Conservation (phyloP, 805 yeast species). For the Candida xiaguanensis region DNA sequence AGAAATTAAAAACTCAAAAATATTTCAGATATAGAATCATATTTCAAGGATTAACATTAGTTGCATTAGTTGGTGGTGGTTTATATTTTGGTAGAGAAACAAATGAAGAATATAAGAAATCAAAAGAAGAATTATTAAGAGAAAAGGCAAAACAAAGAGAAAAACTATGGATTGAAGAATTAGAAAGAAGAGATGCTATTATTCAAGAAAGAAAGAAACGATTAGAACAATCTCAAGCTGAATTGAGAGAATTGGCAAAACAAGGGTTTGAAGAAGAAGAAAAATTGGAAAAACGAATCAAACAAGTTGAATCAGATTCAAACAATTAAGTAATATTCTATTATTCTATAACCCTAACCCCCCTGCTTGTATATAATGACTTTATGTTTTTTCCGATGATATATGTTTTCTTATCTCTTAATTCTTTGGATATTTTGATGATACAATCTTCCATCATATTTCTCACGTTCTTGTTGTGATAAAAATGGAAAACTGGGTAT, state of each 20-base stretch:
- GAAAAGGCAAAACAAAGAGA: slow-evolving; percentile 86
- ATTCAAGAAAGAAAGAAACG: slow-evolving; percentile 64
- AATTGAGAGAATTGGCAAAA: slow-evolving; percentile 29
- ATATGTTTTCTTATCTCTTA: background rate
- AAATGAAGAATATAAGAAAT: slow-evolving; percentile 35
- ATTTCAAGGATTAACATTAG: slow-evolving; percentile 77
- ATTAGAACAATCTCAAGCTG: slow-evolving; percentile 57
- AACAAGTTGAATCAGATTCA: background rate
- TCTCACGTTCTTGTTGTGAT: slow-evolving; percentile 12
- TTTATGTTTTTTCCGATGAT: background rate
- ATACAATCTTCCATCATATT: slow-evolving; percentile 11
- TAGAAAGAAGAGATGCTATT: slow-evolving; percentile 80
- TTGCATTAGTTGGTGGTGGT: slow-evolving; percentile 81
- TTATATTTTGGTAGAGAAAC: slow-evolving; percentile 55
- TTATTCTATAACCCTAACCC: background rate
- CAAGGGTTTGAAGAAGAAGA: slow-evolving; percentile 29
- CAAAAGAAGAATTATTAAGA: slow-evolving; percentile 61
- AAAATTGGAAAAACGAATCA: background rate
- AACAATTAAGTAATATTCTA: background rate
- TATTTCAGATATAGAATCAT: slow-evolving; percentile 91
- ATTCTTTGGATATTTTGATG: slow-evolving; percentile 2
- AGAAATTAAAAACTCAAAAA: slow-evolving; percentile 70
- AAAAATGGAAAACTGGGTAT: slow-evolving; percentile 17
- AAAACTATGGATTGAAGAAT: slow-evolving; percentile 80
- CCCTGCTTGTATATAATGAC: background rate